These are phyloP conservation scores for Croton setiger DNA, from an alignment of 441 rosid genomes.

Conservation along the genomic window DNA sequence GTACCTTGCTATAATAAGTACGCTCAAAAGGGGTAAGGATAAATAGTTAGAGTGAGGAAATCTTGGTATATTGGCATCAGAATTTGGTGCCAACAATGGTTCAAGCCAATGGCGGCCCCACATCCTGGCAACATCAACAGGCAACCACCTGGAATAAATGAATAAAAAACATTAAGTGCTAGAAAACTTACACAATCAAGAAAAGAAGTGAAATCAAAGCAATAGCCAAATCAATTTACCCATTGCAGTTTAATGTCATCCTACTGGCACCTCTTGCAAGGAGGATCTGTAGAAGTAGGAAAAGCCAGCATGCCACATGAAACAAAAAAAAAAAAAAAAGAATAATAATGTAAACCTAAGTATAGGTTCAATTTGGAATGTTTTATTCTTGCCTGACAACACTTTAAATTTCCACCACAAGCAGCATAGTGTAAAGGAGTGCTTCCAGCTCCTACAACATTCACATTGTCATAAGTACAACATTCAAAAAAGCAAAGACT, in stretches of 20 bases:
- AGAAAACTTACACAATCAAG: neutral
- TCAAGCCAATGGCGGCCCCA: slow-evolving; percentile 99
- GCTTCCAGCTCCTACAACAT: slow-evolving; percentile 84
- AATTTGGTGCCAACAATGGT: slow-evolving; percentile 65
- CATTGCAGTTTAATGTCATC: slow-evolving; percentile 77
- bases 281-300: slow-evolving; percentile 55
- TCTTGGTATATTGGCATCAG: slow-evolving; percentile 59
- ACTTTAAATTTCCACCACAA: slow-evolving; percentile 92
- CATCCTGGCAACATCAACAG: slow-evolving; percentile 94
- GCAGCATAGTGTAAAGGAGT: slow-evolving; percentile 97
- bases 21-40: slow-evolving; percentile 82
- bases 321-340: slow-evolving; percentile 1
- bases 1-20: slow-evolving; percentile 92
- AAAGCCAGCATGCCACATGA: slow-evolving; percentile 13
- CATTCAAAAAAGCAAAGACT: slow-evolving; percentile 10
- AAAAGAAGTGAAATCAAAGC: neutral
- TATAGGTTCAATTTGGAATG: neutral
- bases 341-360: neutral
- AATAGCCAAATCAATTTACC: slow-evolving; percentile 42
- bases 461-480: slow-evolving; percentile 13
- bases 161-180: neutral
- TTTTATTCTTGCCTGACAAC: slow-evolving; percentile 80
- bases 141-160: slow-evolving; percentile 63
- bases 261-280: slow-evolving; percentile 81
- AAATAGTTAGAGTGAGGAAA: slow-evolving; percentile 80